Base-by-base conservation (phyloP, 306 rosid genomes). In the Coriaria nepalensis region DNA sequence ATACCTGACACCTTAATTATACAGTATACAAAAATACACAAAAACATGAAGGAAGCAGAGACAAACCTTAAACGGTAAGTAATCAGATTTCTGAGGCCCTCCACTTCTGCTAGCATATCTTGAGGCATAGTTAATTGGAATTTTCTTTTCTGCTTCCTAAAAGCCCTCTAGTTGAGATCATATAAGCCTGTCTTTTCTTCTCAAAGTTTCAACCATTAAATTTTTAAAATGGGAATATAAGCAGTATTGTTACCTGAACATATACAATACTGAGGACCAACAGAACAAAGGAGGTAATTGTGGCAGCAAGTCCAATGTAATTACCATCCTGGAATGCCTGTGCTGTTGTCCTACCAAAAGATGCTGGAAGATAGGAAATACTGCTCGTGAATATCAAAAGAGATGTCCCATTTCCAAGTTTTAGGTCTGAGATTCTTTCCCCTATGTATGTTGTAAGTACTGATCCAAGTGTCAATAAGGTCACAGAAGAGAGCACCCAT, bases 131-230 rank as follows among this genome's bases (percentile, higher is more conserved):
- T 88, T 88, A 36, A 88, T 68, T 36, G 97, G 97, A 62, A 88
- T 88, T 75, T 88, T 88, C 76, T 93, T 78, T 77, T 88, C 93
- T 46, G 97, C 97, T 78, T 88, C 95, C 97, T 83, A 81, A 72
- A 78, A 76, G 12, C 71, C 71, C 62, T 52, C 29, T 3, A 57
- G 66, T 59, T 71, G 49, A 62, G 65, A 72, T 68, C 69, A 64
- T 40, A 37, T 35, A 20, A 41, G 47, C 33, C 43, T 46, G 49
- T 58, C 49, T 60, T 55, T 20, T 34, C 64, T 35, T n/a, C 36
- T 41, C 51, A 5, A 59, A 62, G 54, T 49, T 10, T 7, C 13
- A 32, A 41, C 10, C 12, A 54, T 12, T 20, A 62, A 47, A 54
- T 54, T 13, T 60, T 47, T 41, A 35, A 37, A 15, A 40, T 40